Evolutionary conservation across 768 basidiomycete genomes (phyloP), one percentile per base, ranked within the genome.

Genomic region (Mycena venus): DNA sequence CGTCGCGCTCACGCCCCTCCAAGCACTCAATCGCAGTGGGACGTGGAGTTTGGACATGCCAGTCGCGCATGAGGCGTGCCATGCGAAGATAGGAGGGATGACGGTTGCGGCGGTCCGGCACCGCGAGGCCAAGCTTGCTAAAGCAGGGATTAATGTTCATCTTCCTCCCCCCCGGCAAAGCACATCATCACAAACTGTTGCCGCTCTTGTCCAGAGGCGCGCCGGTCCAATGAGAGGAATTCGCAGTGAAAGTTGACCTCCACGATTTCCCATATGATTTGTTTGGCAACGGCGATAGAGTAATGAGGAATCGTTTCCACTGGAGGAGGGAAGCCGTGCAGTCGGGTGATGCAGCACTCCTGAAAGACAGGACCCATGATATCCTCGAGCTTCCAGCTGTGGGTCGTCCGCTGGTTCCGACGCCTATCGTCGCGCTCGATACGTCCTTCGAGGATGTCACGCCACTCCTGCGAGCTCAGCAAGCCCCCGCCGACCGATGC

Each of bases 201-300:
- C 0, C 51, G 51, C 3, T 21, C 6, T 11, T 40, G 2, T 36
- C 25, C 9, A 0, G 65, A 66, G 3, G 65, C 59, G 4, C 59
- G 58, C 14, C n/a, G n/a, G 15, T 69, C 59, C 23, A 69, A 44
- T 2, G 68, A 17, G 1, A 34, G 21, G 1, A 69, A 21, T 19
- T 69, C 68, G 32, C 49, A 69, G 5, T 59, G 68, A 14, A 69
- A 69, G 14, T 44, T 51, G 7, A 38, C 44, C n/a, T 69, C 68
- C 14, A 59, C 44, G 1, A 61, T 44, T 17, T 38, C n/a, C 68
- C 68, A 69, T 3, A 69, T 29, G 10, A 38, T 49, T n/a, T 61
- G 17, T 14, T 17, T 23, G 25, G 15, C 32, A 11, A 14, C 14
- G n/a, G 0, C 5, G 12, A 40, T 9, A n/a, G 34, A 25, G 36